Percentiles rank a stretch among this genome's conserved stretches.
Conservation (phyloP, 2,329 filamentous ascomycete genomes). For the Capronia coronata region DNA sequence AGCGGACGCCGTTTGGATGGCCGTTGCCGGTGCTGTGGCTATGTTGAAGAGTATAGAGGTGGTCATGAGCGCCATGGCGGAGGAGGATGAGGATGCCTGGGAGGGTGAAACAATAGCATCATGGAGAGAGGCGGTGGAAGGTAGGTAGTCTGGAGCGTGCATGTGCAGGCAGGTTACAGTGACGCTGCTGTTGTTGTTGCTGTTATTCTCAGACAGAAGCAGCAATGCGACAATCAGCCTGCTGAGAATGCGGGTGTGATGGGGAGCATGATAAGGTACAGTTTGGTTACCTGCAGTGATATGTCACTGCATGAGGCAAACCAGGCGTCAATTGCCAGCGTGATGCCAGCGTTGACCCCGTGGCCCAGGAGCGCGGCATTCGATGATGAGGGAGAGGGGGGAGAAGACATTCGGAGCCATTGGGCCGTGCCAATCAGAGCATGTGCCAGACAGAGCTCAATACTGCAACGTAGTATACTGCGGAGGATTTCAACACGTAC, state of each 20-base stretch:
- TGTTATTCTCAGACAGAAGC: neutral
- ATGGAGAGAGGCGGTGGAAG: constrained; percentile 7
- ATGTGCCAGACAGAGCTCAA: neutral
- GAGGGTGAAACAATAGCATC: constrained; percentile 11
- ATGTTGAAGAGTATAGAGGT: constrained; percentile 19
- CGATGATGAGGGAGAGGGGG: neutral
- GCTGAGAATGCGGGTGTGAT: neutral
- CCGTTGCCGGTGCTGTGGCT: constrained; percentile 16
- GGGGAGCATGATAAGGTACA: too few species aligned
- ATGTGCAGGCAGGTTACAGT: constrained; percentile 6
- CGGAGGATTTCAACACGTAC: neutral
- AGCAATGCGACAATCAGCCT: neutral
- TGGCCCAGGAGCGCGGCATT: too few species aligned
- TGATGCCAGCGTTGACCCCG: too few species aligned
- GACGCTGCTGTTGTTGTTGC: neutral
- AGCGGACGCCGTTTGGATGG: neutral
- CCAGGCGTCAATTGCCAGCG: too few species aligned
- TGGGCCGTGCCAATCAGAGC: neutral
- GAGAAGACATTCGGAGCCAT: neutral
- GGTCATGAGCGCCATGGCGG: constrained; percentile 6
- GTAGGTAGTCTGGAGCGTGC: constrained; percentile 14
- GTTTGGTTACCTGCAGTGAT: too few species aligned
- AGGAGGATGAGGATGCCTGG: constrained; percentile 3
- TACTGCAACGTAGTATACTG: neutral
- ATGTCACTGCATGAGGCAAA: too few species aligned